Evolutionary conservation across 2,329 filamentous ascomycete genomes (phyloP).

Genomic region (Chaetomiaceae sp.): DNA sequence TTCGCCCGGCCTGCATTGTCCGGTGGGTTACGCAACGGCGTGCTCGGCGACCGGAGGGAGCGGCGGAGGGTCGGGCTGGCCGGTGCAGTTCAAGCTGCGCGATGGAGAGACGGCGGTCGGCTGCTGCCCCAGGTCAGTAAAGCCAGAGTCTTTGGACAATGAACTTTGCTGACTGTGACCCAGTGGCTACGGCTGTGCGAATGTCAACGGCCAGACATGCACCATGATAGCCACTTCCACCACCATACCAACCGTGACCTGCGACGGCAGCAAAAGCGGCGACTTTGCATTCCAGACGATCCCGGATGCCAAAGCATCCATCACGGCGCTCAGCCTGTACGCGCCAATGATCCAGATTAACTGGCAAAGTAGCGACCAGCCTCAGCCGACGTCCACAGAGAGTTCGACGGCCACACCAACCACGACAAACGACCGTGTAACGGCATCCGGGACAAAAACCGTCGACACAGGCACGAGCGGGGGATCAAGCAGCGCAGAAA

Average conservation of each 20-base stretch:
- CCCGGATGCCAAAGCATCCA: constrained; percentile 16
- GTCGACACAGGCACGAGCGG: constrained; percentile 5
- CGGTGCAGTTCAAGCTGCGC: constrained; percentile 26
- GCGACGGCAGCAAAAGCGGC: constrained; percentile 21
- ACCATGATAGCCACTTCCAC: constrained; percentile 24
- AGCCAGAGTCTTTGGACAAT: neutral
- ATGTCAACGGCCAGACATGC: constrained; percentile 29
- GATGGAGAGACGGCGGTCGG: constrained; percentile 29
- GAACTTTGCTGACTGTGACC: neutral
- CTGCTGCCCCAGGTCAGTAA: constrained; percentile 28
- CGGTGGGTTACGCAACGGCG: constrained; percentile 27
- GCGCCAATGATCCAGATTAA: constrained; percentile 31
- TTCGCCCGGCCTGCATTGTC: constrained; percentile 28
- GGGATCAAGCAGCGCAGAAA: neutral
- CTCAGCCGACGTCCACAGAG: neutral
- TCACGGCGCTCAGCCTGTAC: constrained; percentile 25
- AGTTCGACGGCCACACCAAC: constrained; percentile 6
- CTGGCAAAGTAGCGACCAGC: constrained; percentile 27
- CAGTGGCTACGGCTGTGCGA: constrained; percentile 28
- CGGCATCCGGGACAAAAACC: constrained; percentile 12
- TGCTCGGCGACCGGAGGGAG: constrained; percentile 27
- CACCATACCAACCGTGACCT: constrained; percentile 23
- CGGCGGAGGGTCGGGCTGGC: constrained; percentile 23
- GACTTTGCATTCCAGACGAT: constrained; percentile 18
- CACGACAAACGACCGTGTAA: neutral